Conservation (phyloP, 139 green algal genomes). For the Astrephomene gubernaculifera region DNA sequence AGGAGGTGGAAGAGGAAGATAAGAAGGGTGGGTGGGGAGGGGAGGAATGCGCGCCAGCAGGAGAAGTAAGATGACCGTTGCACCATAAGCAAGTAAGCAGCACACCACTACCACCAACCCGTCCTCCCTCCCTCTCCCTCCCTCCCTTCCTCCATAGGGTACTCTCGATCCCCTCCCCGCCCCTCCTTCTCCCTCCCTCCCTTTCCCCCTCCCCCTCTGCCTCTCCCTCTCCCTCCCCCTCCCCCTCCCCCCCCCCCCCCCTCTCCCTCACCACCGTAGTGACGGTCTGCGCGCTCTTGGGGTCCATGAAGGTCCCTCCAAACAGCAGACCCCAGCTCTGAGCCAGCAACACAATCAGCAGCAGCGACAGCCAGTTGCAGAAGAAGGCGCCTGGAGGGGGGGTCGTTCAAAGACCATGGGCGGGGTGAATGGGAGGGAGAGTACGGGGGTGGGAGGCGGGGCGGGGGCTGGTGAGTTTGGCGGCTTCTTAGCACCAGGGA, state of each 20-base stretch:
- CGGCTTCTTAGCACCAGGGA: too few species aligned
- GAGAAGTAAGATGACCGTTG: neutral
- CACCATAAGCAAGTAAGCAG: too few species aligned
- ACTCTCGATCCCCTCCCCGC: neutral
- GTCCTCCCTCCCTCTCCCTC: too few species aligned
- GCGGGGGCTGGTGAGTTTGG: neutral
- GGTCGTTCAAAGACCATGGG: too few species aligned
- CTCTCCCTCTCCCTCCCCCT: neutral
- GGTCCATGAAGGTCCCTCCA: constrained; percentile 67
- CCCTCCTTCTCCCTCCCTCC: neutral
- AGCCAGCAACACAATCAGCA: constrained; percentile 49
- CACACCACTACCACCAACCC: too few species aligned
- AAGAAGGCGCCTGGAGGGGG: constrained; percentile 56
- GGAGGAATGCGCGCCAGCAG: neutral
- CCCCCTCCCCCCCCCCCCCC: neutral
- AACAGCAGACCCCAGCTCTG: constrained; percentile 55
- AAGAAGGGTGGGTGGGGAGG: neutral
- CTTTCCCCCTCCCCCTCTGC: neutral
- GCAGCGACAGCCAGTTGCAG: constrained; percentile 41
- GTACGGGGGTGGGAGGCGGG: neutral
- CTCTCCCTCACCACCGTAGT: constrained; percentile 65
- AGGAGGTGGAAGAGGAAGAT: neutral
- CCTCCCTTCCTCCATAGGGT: too few species aligned
- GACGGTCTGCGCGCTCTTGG: constrained; percentile 72
- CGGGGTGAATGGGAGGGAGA: neutral